Conservation (phyloP, 225 moss, liverwort and hornwort genomes). For the Marchantia polymorpha region DNA sequence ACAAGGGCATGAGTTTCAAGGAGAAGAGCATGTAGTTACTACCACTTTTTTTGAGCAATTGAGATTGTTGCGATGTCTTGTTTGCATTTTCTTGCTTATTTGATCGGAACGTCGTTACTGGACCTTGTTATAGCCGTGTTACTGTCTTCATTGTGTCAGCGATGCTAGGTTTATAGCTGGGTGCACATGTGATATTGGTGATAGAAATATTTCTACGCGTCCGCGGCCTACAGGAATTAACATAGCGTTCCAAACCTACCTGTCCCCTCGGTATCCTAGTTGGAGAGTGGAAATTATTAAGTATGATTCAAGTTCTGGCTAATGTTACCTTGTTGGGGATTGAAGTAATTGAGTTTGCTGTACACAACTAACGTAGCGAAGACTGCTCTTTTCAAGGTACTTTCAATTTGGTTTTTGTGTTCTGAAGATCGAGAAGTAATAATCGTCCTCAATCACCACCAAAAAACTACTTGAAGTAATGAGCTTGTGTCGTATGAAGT, state of each 20-base stretch:
- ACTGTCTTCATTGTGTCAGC: not conserved
- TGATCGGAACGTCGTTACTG: not conserved
- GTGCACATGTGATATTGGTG: not conserved
- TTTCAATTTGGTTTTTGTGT: too few species aligned
- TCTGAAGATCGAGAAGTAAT: too few species aligned
- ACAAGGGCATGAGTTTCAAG: not conserved
- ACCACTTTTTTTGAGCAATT: not conserved
- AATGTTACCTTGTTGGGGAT: too few species aligned
- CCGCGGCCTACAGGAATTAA: not conserved
- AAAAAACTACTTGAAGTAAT: not conserved
- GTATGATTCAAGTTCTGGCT: too few species aligned
- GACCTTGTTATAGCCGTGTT: not conserved
- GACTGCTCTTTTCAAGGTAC: too few species aligned
- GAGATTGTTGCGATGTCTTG: not conserved
- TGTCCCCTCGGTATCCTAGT: not conserved
- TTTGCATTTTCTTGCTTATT: not conserved
- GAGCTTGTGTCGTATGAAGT: not conserved
- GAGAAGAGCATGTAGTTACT: not conserved
- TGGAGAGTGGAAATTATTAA: not conserved
- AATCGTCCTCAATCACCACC: too few species aligned
- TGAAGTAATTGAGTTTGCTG: too few species aligned
- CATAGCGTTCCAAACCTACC: too few species aligned
- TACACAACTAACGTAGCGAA: too few species aligned
- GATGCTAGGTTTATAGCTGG: not conserved
- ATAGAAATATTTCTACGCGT: not conserved